Conservation (phyloP, 2,329 filamentous ascomycete species). For the Neobulgaria alba region DNA sequence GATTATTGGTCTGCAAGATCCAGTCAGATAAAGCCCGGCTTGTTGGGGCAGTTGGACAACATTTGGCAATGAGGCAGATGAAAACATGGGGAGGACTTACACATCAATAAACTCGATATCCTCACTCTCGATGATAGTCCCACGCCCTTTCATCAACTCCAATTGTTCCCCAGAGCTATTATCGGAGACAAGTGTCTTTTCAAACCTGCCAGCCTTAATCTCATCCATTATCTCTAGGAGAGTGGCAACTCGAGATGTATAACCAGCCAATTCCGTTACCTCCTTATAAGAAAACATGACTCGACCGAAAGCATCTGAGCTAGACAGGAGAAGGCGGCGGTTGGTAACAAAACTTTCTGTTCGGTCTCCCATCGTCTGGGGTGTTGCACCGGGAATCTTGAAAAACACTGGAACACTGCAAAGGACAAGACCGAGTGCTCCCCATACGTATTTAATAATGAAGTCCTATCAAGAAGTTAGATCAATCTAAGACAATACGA, state of each 20-base stretch:
- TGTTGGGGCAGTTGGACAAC: no score
- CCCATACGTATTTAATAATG: constrained; percentile 99
- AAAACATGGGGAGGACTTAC: constrained; percentile 32
- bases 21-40: no score
- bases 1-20: constrained; percentile 81
- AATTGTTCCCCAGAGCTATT: constrained; percentile 75
- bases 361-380: constrained; percentile 56
- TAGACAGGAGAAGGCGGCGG: constrained; percentile 79
- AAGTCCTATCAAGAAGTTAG: constrained; percentile 51
- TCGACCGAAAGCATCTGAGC: constrained; percentile 89
- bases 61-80: constrained; percentile 14
- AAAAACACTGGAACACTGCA: constrained; percentile 96
- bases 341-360: constrained; percentile 87
- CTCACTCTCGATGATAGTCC: constrained; percentile 70
- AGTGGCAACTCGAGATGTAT: constrained; percentile 85
- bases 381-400: constrained; percentile 64
- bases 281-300: constrained; percentile 98
- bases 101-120: constrained; percentile 83
- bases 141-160: constrained; percentile 72
- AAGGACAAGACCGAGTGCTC: constrained; percentile 79
- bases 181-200: constrained; percentile 93
- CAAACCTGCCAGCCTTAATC: constrained; percentile 79
- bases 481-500: background rate
- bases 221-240: constrained; percentile 92
- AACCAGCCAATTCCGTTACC: constrained; percentile 89